Evolutionary conservation across 495 filamentous ascomycete species (phyloP).

Genomic region (Bryoglossum gracile): DNA sequence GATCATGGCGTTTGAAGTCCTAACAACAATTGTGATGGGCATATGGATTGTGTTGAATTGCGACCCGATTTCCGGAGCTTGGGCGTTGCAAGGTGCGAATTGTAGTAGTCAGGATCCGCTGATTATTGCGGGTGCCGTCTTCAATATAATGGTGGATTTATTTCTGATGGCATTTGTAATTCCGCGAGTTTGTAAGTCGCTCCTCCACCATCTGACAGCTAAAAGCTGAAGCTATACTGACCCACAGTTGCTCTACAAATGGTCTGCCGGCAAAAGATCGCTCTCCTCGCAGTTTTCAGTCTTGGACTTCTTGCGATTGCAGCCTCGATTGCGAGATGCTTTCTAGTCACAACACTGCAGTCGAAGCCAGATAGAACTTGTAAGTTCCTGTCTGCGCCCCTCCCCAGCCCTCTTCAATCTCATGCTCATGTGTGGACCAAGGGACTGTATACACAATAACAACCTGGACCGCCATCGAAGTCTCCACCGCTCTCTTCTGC

Average conservation of each 20-base stretch:
- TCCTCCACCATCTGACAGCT: background rate
- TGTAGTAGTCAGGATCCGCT: background rate
- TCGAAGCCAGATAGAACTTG: conserved; percentile 2
- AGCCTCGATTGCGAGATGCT: background rate
- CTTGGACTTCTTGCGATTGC: conserved; percentile 11
- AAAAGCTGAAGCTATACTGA: background rate
- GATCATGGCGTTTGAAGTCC: background rate
- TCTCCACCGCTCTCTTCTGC: conserved; percentile 11
- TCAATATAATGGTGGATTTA: conserved; percentile 10
- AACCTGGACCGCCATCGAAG: conserved; percentile 15
- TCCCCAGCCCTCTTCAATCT: background rate
- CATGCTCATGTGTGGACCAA: background rate
- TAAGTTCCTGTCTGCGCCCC: background rate
- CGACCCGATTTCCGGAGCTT: background rate
- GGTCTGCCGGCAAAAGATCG: conserved; percentile 6
- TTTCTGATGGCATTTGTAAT: conserved; percentile 12
- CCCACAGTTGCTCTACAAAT: conserved; percentile 9
- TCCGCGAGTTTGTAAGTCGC: conserved; percentile 11
- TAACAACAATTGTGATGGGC: background rate
- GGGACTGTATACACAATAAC: conserved; percentile 11
- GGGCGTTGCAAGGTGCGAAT: background rate
- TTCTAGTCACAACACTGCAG: background rate
- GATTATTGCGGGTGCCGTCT: background rate
- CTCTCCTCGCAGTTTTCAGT: conserved; percentile 2
- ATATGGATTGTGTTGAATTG: background rate